Percentiles rank a stretch among this genome's conserved stretches.
phyloP scores from a whole-genome alignment of 345 rosid species.

The Noccaea caerulescens region DNA sequence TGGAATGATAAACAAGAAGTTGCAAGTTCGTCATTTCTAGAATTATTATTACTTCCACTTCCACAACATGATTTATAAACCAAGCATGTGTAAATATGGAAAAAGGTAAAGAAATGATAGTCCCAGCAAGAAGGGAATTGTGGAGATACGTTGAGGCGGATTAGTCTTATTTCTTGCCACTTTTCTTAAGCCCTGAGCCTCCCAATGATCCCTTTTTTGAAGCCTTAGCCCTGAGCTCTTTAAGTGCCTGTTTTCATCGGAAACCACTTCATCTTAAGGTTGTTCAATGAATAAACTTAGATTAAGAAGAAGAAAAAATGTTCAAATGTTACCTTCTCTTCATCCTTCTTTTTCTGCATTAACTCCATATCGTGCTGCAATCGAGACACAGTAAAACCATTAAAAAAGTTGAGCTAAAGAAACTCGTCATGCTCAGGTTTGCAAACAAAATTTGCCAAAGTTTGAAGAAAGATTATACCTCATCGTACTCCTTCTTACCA shows the following conservation, averaged over 20 bases:
- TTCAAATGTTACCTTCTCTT: constrained; percentile 49
- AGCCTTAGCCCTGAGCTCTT: constrained; percentile 83
- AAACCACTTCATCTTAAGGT: not conserved
- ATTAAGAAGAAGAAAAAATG: not conserved
- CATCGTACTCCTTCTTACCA: constrained; percentile 77
- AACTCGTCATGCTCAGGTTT: not conserved
- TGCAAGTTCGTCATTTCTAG: too few relatives aligned
- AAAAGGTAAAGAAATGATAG: not conserved
- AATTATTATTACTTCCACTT: too few relatives aligned
- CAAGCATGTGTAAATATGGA: not conserved
- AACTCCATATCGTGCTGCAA: constrained; percentile 56
- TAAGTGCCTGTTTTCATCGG: constrained; percentile 60
- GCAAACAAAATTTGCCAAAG: not conserved
- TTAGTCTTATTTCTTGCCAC: constrained; percentile 64
- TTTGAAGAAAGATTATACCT: constrained; percentile 50
- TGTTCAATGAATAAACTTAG: not conserved
- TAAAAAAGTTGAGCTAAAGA: not conserved
- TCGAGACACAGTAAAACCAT: not conserved
- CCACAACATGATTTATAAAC: not conserved
- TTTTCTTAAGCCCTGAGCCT: constrained; percentile 91
- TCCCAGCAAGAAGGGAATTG: constrained; percentile 21
- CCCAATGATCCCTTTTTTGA: constrained; percentile 74
- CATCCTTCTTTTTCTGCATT: constrained; percentile 66
- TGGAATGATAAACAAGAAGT: too few relatives aligned
- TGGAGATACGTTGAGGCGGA: not conserved